Evolutionary conservation across 2,329 filamentous ascomycete genomes (phyloP).

Genomic region (Hypoxylon sp.): DNA sequence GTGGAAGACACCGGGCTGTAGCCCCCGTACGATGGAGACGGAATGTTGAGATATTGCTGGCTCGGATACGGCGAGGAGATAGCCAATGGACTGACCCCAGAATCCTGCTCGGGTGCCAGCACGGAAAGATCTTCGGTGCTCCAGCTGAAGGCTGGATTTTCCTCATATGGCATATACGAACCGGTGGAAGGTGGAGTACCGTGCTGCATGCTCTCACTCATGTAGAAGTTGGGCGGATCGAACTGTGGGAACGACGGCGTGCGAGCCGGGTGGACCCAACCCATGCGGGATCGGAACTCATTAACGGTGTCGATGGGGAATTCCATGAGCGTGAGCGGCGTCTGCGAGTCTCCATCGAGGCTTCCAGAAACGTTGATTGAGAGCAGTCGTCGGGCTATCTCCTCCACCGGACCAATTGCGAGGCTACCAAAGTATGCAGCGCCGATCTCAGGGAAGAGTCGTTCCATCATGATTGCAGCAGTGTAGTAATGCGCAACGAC

Average conservation of each 20-base stretch:
- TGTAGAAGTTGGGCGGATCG: slow-evolving; percentile 68
- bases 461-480: slow-evolving; percentile 87
- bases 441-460: slow-evolving; percentile 88
- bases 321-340: slow-evolving; percentile 78
- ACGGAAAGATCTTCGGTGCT: slow-evolving; percentile 74
- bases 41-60: slow-evolving; percentile 73
- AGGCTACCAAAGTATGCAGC: slow-evolving; percentile 89
- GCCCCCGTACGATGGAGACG: slow-evolving; percentile 72
- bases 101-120: slow-evolving; percentile 64
- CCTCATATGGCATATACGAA: slow-evolving; percentile 67
- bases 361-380: slow-evolving; percentile 74
- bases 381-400: slow-evolving; percentile 83
- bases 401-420: slow-evolving; percentile 84
- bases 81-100: slow-evolving; percentile 67
- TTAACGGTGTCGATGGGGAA: slow-evolving; percentile 78
- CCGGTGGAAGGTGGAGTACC: slow-evolving; percentile 59
- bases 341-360: slow-evolving; percentile 70
- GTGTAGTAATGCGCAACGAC: slow-evolving; percentile 94
- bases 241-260: slow-evolving; percentile 75
- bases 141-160: slow-evolving; percentile 73
- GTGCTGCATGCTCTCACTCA: slow-evolving; percentile 59
- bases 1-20: slow-evolving; percentile 76
- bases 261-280: slow-evolving; percentile 73
- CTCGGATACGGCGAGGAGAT: slow-evolving; percentile 69
- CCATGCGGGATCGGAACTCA: slow-evolving; percentile 78